Evolutionary conservation across 2,329 filamentous ascomycete species (phyloP).

Genomic region (Aspergillus awamori): DNA sequence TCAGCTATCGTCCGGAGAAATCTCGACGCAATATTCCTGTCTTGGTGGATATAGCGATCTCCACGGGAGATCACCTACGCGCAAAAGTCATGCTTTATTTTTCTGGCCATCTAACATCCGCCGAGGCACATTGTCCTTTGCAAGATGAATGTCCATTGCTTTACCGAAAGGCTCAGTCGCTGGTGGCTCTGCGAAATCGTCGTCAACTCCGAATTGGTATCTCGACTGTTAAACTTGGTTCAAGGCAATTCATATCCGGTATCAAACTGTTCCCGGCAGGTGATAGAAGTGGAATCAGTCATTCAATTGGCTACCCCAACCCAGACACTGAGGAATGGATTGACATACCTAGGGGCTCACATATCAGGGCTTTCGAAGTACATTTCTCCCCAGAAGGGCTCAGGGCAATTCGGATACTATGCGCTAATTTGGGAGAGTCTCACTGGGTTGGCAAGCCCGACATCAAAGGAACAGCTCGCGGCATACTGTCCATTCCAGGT

Average conservation of each 20-base stretch:
- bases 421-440: not conserved
- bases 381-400: slow-evolving; percentile 13
- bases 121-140: not conserved
- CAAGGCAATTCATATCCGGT: slow-evolving; percentile 11
- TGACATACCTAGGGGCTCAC: not conserved
- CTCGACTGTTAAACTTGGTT: slow-evolving; percentile 14
- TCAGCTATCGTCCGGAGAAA: not conserved
- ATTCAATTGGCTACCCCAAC: slow-evolving; percentile 9
- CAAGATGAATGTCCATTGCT: slow-evolving; percentile 10
- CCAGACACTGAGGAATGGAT: not conserved
- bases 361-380: not conserved
- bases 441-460: slow-evolving; percentile 12
- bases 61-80: not conserved
- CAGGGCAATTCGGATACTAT: slow-evolving; percentile 11
- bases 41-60: not conserved
- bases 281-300: not conserved
- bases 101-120: not conserved
- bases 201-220: slow-evolving; percentile 2
- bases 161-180: not conserved
- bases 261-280: not conserved
- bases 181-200: not conserved
- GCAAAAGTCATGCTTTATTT: not conserved
- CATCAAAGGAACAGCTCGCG: not conserved
- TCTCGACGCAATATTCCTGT: not conserved
- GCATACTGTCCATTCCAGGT: not conserved